Percentiles rank a stretch among this genome's conserved stretches.
Evolutionary conservation across 2,329 filamentous ascomycete species (phyloP).

Genomic region (Cryphonectria radicalis): DNA sequence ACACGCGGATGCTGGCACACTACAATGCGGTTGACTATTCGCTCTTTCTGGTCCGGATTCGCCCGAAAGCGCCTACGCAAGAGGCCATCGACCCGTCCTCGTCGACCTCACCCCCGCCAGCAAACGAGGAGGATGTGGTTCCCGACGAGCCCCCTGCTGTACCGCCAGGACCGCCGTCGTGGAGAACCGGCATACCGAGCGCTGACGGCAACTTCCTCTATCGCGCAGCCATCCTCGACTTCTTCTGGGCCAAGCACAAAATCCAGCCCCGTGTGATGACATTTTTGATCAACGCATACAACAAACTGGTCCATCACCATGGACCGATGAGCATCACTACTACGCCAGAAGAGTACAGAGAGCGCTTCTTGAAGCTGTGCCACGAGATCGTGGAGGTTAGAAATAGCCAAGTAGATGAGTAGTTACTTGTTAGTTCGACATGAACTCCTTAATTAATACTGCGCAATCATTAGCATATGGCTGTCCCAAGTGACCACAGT

Average conservation of each 20-base stretch:
- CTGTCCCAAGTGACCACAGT: not conserved
- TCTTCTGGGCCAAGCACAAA: slow-evolving; percentile 80
- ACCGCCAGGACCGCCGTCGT: slow-evolving; percentile 48
- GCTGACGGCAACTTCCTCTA: slow-evolving; percentile 69
- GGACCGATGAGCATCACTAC: slow-evolving; percentile 79
- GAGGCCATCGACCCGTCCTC: slow-evolving; percentile 32
- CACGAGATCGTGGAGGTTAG: slow-evolving; percentile 44
- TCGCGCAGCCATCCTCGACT: slow-evolving; percentile 70
- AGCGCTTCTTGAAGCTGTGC: slow-evolving; percentile 56
- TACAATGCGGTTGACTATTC: slow-evolving; percentile 76
- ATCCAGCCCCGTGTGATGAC: slow-evolving; percentile 69
- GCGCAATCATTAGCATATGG: not conserved
- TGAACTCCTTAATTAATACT: not conserved
- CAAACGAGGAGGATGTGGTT: slow-evolving; percentile 33
- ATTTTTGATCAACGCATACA: slow-evolving; percentile 65
- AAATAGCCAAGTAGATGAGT: not conserved
- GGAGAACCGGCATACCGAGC: slow-evolving; percentile 66
- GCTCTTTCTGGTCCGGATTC: slow-evolving; percentile 66
- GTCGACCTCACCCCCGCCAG: slow-evolving; percentile 22
- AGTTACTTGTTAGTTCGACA: too few relatives aligned
- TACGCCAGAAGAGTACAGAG: slow-evolving; percentile 67
- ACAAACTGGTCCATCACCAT: slow-evolving; percentile 61
- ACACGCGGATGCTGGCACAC: slow-evolving; percentile 65
- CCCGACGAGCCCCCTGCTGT: slow-evolving; percentile 40
- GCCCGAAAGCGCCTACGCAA: slow-evolving; percentile 19